A percentile compares a stretch with the other conserved stretches of the same genome.
Conservation (phyloP, 2,329 filamentous ascomycete species). For the Dothiorella sarmentorum region DNA sequence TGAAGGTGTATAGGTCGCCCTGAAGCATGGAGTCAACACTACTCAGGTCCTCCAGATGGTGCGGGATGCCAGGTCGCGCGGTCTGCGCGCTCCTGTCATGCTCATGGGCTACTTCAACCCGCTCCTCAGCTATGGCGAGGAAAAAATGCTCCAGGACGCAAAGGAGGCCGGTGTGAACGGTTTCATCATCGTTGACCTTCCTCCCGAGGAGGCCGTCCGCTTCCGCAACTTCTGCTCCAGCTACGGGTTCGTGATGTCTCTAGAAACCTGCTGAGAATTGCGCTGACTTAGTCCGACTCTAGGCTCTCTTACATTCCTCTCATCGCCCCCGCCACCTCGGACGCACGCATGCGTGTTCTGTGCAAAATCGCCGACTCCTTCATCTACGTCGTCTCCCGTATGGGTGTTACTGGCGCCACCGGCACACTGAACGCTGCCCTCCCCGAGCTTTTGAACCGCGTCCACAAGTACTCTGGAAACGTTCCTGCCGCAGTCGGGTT, state of each 20-base stretch:
- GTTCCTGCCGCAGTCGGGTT: slow-evolving; percentile 92
- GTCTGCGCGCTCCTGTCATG: slow-evolving; percentile 77
- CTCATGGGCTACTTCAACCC: slow-evolving; percentile 99
- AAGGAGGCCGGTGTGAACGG: slow-evolving; percentile 84
- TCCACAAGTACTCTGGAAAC: slow-evolving; percentile 89
- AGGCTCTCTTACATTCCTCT: slow-evolving; percentile 91
- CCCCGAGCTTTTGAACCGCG: slow-evolving; percentile 74
- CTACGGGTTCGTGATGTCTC: slow-evolving; percentile 58
- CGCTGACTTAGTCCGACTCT: neutral
- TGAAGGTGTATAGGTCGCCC: slow-evolving; percentile 54
- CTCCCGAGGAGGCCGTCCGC: slow-evolving; percentile 89
- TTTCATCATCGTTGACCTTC: slow-evolving; percentile 94
- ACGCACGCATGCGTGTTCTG: slow-evolving; percentile 88
- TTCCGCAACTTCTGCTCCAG: slow-evolving; percentile 82
- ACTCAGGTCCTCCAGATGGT: slow-evolving; percentile 78
- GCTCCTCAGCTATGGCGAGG: slow-evolving; percentile 88
- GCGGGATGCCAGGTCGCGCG: slow-evolving; percentile 70
- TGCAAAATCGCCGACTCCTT: slow-evolving; percentile 98
- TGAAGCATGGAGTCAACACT: slow-evolving; percentile 85
- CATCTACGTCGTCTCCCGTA: slow-evolving; percentile 96
- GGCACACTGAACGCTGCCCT: slow-evolving; percentile 78
- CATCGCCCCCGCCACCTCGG: slow-evolving; percentile 90
- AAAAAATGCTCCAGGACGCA: slow-evolving; percentile 79
- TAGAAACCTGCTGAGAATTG: neutral
- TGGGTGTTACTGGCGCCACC: slow-evolving; percentile 91